Evolutionary conservation across 2,329 filamentous ascomycete genomes (phyloP), one percentile per base, ranked within the genome.

Genomic region (Cordyceps tenuipes): DNA sequence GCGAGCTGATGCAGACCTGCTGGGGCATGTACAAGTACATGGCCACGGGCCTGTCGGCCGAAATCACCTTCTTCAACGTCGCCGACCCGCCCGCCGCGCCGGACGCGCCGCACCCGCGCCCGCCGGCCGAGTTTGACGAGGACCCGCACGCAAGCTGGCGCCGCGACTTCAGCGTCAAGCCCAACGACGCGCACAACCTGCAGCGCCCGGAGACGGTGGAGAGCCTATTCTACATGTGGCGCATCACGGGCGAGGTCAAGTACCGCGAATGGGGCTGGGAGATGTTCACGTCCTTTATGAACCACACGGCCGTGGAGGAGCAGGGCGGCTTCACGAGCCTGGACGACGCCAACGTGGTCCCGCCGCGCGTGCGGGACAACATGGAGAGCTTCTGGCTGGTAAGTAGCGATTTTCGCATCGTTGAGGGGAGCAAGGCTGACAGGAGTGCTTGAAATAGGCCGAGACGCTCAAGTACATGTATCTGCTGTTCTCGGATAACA

Each of bases 331-430:
- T 95, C 70, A 91, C 90, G 1, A 92, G 88, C 65, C 78, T 97
- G 63, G 80, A 80, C 19, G 84, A 95, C 69, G 92, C 91, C 29
- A 86, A 87, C 65, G 74, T 75, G 5, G 74, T 94, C 10, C 91
- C 92, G 21, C 85, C 91, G 0, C 72, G 77, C 15, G 77, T 79
- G 50, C 81, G 85, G 62, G 93, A 99, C 73, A 97, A 97, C 67
- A 97, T 99, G 93, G 94, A 99, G 76, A 95, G 91, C 71, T 97
- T 97, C 76, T 99, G 94, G 94, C 83, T 99, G 79, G 88, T 90
- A 76, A 76, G 87, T 77, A 47, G 15, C 36, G 21, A 2, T 7
- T 5, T 9, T 12, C 6, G 4, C 23, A 53, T 60, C 54, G 29
- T 34, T 15, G 17, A 13, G 47, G 34, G 12, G 10, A 9, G 5